Evolutionary conservation across 768 basidiomycete genomes (phyloP).

Genomic region (Tylopilus vinaceipallidus): DNA sequence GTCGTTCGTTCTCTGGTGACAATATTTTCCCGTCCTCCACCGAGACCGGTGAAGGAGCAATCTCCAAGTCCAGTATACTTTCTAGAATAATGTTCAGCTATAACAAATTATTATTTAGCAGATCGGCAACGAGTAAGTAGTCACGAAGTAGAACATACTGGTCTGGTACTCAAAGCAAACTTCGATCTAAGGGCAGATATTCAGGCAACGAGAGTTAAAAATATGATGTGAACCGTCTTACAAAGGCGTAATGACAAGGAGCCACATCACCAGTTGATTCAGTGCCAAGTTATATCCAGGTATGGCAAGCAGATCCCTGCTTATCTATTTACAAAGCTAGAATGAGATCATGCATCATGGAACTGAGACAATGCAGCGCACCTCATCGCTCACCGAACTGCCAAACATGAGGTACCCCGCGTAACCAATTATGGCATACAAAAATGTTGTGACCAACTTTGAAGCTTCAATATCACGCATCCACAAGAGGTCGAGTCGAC

Average conservation of each 20-base stretch:
- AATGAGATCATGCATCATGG: neutral
- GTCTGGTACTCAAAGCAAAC: slow-evolving; percentile 80
- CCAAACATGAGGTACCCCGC: slow-evolving; percentile 95
- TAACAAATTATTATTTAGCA: too few species aligned
- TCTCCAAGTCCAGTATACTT: slow-evolving; percentile 69
- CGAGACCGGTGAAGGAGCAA: slow-evolving; percentile 6
- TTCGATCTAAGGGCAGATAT: slow-evolving; percentile 58
- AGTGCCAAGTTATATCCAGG: slow-evolving; percentile 68
- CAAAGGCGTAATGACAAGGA: slow-evolving; percentile 79
- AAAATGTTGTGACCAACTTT: slow-evolving; percentile 59
- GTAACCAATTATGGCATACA: slow-evolving; percentile 68
- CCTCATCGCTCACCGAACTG: slow-evolving; percentile 74
- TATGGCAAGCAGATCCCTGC: slow-evolving; percentile 72
- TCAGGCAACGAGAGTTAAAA: slow-evolving; percentile 11
- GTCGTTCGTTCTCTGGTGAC: slow-evolving; percentile 6
- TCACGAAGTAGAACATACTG: slow-evolving; percentile 43
- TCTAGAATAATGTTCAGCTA: slow-evolving; percentile 84
- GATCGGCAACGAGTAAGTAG: neutral
- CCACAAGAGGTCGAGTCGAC: slow-evolving; percentile 24
- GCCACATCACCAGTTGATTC: slow-evolving; percentile 78
- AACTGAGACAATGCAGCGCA: slow-evolving; percentile 30
- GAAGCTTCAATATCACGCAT: neutral
- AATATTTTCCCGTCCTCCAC: slow-evolving; percentile 28
- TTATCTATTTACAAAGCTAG: slow-evolving; percentile 71
- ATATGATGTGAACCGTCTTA: slow-evolving; percentile 33